Evolutionary conservation across 2,329 filamentous ascomycete genomes (phyloP).

Genomic region (Sarocladium kiliense): DNA sequence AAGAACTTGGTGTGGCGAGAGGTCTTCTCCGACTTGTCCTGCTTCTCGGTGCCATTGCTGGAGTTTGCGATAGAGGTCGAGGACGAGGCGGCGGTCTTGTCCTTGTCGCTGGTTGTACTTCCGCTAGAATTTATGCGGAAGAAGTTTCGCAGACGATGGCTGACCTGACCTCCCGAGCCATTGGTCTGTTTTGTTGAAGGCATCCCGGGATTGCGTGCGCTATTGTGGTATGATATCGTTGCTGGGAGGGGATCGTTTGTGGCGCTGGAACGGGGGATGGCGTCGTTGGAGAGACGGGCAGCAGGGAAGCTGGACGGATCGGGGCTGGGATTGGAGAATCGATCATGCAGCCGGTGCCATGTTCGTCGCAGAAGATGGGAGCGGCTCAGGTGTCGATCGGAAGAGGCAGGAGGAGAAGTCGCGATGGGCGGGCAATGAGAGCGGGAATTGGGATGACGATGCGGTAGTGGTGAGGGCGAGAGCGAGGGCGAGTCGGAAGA

Average conservation of each 20-base stretch:
- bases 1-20: slow-evolving; percentile 87
- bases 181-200: slow-evolving; percentile 19
- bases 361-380: slow-evolving; percentile 20
- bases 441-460: slow-evolving; percentile 10
- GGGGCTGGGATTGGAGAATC: slow-evolving; percentile 11
- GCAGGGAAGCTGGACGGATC: not conserved
- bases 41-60: slow-evolving; percentile 7
- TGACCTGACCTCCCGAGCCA: slow-evolving; percentile 52
- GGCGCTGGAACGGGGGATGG: not conserved
- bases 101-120: slow-evolving; percentile 28
- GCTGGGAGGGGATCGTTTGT: slow-evolving; percentile 5
- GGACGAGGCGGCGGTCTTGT: slow-evolving; percentile 14
- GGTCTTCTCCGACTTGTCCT: slow-evolving; percentile 41
- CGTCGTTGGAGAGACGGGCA: slow-evolving; percentile 6
- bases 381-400: slow-evolving; percentile 5
- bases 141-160: slow-evolving; percentile 65
- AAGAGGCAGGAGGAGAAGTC: slow-evolving; percentile 8
- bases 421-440: not conserved
- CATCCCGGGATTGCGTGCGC: slow-evolving; percentile 3
- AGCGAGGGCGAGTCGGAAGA: slow-evolving; percentile 11
- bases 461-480: slow-evolving; percentile 7
- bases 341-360: slow-evolving; percentile 34
- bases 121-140: slow-evolving; percentile 59
- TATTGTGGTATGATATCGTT: slow-evolving; percentile 7
- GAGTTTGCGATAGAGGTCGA: slow-evolving; percentile 15